Evolutionary conservation across 2,329 filamentous ascomycete species (phyloP).

Genomic region (Ascochyta viciae-villosae): DNA sequence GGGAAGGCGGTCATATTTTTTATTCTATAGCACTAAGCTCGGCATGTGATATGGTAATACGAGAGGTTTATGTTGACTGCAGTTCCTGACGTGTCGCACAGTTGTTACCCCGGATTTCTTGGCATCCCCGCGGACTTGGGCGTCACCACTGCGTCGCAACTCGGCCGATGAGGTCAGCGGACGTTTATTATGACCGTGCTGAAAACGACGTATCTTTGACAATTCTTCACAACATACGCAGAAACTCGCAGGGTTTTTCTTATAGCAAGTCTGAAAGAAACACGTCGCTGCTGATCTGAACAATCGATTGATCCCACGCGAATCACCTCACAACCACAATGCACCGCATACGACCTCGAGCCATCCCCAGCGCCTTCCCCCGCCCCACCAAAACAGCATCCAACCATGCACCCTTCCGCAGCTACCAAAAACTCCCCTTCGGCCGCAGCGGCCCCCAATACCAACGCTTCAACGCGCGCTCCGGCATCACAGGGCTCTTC

Average conservation of each 20-base stretch:
- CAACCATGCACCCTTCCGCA: slow-evolving; percentile 21
- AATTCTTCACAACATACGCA: too few species aligned
- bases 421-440: slow-evolving; percentile 36
- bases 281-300: too few species aligned
- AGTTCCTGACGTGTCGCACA: not conserved
- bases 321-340: slow-evolving; percentile 14
- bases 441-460: slow-evolving; percentile 33
- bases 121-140: slow-evolving; percentile 14
- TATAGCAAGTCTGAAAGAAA: too few species aligned
- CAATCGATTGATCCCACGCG: too few species aligned
- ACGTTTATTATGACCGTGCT: too few species aligned
- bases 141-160: slow-evolving; percentile 1
- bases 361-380: slow-evolving; percentile 11
- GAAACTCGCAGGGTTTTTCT: too few species aligned
- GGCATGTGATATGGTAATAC: not conserved
- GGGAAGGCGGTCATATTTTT: not conserved
- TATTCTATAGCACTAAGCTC: not conserved
- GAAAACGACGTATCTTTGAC: too few species aligned
- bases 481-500: slow-evolving; percentile 33
- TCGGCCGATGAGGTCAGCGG: not conserved
- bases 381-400: not conserved
- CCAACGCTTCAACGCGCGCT: slow-evolving; percentile 36
- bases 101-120: slow-evolving; percentile 8
- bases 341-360: slow-evolving; percentile 25
- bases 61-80: not conserved